These are phyloP conservation scores for Coniophora puteana DNA, from an alignment of 1,284 basidiomycete genomes.

Conservation along the genomic window DNA sequence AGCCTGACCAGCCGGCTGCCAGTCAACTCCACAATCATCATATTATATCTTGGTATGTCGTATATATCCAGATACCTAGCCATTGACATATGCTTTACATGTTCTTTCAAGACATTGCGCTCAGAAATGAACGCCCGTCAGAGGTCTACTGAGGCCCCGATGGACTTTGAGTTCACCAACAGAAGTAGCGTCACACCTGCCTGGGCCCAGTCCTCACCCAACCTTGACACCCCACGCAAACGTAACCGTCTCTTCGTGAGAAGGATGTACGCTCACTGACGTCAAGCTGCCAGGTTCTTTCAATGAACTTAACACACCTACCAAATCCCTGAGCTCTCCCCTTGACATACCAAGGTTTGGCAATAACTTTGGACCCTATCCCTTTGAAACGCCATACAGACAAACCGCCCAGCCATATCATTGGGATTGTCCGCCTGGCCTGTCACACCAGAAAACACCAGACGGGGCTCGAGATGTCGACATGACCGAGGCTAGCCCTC, in stretches of 20 bases:
- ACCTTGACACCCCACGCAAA: slow-evolving; percentile 55
- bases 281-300: slow-evolving; percentile 42
- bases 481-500: slow-evolving; percentile 70
- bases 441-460: slow-evolving; percentile 51
- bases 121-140: slow-evolving; percentile 29
- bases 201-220: slow-evolving; percentile 46
- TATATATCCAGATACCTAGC: no score
- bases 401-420: slow-evolving; percentile 44
- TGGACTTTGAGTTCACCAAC: slow-evolving; percentile 74
- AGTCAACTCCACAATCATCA: no score
- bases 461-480: slow-evolving; percentile 61
- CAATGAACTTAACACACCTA: slow-evolving; percentile 44
- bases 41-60: no score
- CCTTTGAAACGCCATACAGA: slow-evolving; percentile 55
- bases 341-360: slow-evolving; percentile 54
- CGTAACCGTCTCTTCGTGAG: slow-evolving; percentile 40
- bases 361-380: slow-evolving; percentile 64
- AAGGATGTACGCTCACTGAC: slow-evolving; percentile 8
- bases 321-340: slow-evolving; percentile 38
- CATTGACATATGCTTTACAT: no score
- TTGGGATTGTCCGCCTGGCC: slow-evolving; percentile 61
- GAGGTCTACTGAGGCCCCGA: slow-evolving; percentile 73
- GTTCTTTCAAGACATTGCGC: no score
- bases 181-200: slow-evolving; percentile 46
- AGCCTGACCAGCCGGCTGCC: no score